Conservation (phyloP, 164 flowering plant genomes). For the Stephania yunnanensis region DNA sequence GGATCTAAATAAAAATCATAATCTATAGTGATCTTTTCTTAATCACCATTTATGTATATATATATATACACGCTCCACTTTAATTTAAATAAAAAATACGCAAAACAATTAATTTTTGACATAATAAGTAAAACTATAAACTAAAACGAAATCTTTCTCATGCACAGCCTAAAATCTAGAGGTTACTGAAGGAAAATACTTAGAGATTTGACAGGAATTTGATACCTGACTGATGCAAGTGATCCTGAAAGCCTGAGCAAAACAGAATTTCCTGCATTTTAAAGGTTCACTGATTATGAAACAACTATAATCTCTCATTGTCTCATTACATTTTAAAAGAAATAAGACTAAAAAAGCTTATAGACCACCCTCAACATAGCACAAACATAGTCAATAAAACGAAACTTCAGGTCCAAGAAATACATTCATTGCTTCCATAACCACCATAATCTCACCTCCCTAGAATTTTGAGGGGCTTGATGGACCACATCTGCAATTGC, state of each 20-base stretch:
- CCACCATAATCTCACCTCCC: conserved; percentile 38
- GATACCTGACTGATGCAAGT: conserved; percentile 45
- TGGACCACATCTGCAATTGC: conserved; percentile 61
- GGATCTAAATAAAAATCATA: no score
- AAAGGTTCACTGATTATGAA: neutral
- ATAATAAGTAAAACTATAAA: no score
- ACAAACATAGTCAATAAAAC: neutral
- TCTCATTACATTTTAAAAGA: no score
- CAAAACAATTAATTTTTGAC: no score
- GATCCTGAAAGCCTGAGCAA: conserved; percentile 46
- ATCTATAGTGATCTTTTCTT: no score
- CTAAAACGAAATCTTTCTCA: neutral
- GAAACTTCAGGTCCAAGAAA: neutral
- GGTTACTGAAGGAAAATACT: neutral
- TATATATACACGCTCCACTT: no score
- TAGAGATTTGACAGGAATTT: neutral
- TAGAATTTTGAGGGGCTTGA: conserved; percentile 33
- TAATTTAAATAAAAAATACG: no score
- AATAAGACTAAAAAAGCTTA: neutral
- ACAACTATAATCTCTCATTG: neutral
- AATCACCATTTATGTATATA: no score
- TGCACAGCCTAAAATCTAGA: neutral
- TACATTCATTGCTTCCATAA: neutral
- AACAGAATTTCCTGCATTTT: conserved; percentile 50
- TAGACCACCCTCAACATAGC: neutral